Conservation (phyloP, 352 stramenopile species). For the Globisporangium cylindrosporum region DNA sequence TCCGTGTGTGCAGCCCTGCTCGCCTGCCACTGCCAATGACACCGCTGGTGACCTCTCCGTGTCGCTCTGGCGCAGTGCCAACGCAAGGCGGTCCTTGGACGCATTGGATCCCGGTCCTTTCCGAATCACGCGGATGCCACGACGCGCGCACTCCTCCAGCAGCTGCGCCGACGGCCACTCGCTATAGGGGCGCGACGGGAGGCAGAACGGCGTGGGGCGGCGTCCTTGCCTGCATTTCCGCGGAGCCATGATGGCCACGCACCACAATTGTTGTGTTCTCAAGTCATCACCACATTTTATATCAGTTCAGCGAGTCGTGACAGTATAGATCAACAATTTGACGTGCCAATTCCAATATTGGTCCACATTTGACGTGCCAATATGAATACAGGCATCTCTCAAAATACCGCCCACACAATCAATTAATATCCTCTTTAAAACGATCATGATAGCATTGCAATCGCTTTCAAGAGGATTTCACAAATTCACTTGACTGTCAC, state of each 20-base stretch:
- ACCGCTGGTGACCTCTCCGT: not conserved
- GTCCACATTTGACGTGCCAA: not conserved
- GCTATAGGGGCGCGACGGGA: slow-evolving; percentile 2
- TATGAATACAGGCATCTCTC: too few species aligned
- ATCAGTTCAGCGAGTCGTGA: not conserved
- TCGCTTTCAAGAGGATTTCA: too few species aligned
- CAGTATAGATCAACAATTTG: not conserved
- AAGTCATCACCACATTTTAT: not conserved
- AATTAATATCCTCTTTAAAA: too few species aligned
- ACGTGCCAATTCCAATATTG: not conserved
- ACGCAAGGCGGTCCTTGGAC: slow-evolving; percentile 1
- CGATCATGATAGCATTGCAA: too few species aligned
- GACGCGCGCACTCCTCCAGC: slow-evolving; percentile 4
- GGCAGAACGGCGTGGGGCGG: not conserved
- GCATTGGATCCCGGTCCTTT: slow-evolving; percentile 5
- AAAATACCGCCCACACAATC: too few species aligned
- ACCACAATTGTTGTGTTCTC: not conserved
- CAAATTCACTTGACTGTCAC: too few species aligned
- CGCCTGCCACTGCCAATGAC: not conserved
- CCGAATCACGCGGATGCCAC: slow-evolving; percentile 6
- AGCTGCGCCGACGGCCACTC: slow-evolving; percentile 10
- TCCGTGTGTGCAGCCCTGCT: not conserved
- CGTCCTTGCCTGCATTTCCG: not conserved
- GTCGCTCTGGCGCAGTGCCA: not conserved
- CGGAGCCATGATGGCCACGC: not conserved